These are phyloP conservation scores for Phialophora verrucosa DNA, from an alignment of 2,329 filamentous ascomycete species.

Conservation along the genomic window DNA sequence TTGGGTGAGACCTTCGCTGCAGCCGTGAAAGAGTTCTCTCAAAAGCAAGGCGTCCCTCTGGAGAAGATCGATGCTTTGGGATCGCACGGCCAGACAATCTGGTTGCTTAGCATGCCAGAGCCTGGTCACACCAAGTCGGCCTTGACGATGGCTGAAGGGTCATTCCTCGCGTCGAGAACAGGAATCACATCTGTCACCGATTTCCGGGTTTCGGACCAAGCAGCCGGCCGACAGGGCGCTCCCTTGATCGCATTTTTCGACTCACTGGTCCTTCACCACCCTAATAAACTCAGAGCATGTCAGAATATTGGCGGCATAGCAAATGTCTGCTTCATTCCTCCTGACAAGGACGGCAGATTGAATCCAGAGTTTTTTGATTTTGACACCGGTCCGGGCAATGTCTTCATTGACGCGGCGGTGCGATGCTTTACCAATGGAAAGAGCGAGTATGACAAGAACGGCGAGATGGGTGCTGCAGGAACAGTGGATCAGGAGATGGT, in stretches of 20 bases:
- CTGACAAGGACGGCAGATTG: constrained; percentile 48
- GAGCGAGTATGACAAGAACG: constrained; percentile 59
- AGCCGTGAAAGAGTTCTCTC: constrained; percentile 59
- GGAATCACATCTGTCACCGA: constrained; percentile 66
- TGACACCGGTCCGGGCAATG: constrained; percentile 63
- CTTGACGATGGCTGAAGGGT: constrained; percentile 64
- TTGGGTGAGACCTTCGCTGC: constrained; percentile 63
- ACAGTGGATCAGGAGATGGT: constrained; percentile 59
- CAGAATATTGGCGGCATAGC: constrained; percentile 68
- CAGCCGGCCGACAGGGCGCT: constrained; percentile 61
- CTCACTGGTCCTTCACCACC: constrained; percentile 61
- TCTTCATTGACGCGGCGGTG: constrained; percentile 63
- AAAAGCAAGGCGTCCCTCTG: constrained; percentile 51
- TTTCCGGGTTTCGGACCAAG: constrained; percentile 63
- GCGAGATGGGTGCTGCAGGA: constrained; percentile 57
- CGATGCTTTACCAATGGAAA: constrained; percentile 60
- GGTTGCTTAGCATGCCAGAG: constrained; percentile 61
- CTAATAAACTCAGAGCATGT: constrained; percentile 62
- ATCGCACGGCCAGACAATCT: constrained; percentile 66
- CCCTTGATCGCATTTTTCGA: constrained; percentile 65
- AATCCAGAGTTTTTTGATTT: constrained; percentile 56
- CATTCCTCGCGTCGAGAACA: constrained; percentile 60
- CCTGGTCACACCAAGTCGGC: constrained; percentile 54
- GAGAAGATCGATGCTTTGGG: constrained; percentile 60
- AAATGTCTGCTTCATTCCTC: constrained; percentile 66